phyloP scores from a whole-genome alignment of 805 yeast genomes.

The Saccharomycopsis synnaedendra region DNA sequence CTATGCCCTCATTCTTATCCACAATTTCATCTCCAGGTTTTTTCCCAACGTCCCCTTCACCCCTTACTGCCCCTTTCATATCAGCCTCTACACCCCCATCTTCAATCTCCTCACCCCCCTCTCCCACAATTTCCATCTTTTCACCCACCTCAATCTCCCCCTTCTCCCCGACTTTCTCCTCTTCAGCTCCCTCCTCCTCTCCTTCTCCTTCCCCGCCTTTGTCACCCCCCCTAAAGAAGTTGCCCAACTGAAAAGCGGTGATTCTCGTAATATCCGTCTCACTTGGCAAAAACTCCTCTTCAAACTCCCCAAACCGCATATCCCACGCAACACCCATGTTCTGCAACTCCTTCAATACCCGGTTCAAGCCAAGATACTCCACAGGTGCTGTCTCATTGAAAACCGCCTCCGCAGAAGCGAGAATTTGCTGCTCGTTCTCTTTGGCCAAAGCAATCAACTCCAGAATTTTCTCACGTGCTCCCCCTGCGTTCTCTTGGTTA shows the following conservation, averaged over 20 bases:
- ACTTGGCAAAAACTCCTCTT: constrained; percentile 57
- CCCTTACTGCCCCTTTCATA: not conserved
- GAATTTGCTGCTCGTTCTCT: constrained; percentile 37
- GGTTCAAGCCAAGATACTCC: constrained; percentile 60
- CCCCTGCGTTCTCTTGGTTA: constrained; percentile 57
- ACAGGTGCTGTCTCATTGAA: constrained; percentile 47
- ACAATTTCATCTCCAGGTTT: no score
- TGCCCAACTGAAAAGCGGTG: constrained; percentile 29
- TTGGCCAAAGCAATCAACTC: constrained; percentile 43
- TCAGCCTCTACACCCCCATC: not conserved
- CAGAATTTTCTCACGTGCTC: constrained; percentile 48
- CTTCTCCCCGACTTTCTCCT: not conserved
- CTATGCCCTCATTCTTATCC: no score
- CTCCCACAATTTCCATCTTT: not conserved
- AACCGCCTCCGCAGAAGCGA: constrained; percentile 35
- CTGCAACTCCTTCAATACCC: constrained; percentile 59
- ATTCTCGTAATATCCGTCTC: constrained; percentile 66
- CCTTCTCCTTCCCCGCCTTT: not conserved
- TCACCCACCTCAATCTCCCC: no score
- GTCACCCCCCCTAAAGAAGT: constrained; percentile 9
- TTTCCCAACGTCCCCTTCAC: no score
- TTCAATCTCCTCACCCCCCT: not conserved
- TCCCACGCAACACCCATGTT: constrained; percentile 85
- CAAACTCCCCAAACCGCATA: constrained; percentile 69
- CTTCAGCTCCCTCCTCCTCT: not conserved